phyloP scores from a whole-genome alignment of 352 stramenopile species.

The Phytophthora colocasiae region DNA sequence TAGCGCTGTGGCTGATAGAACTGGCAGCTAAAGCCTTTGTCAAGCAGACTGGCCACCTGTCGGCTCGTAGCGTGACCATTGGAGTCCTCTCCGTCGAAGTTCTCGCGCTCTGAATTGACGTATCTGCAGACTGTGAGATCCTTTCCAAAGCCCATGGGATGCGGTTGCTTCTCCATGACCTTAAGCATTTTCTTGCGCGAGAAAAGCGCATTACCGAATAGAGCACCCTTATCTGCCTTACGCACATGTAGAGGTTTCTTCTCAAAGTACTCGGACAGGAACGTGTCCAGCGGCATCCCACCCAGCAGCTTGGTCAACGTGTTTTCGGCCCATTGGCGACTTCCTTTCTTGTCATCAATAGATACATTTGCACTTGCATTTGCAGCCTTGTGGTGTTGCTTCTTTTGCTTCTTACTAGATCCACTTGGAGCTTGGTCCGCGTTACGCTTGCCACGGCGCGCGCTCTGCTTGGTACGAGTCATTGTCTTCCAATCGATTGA shows the following conservation, averaged over 20 bases:
- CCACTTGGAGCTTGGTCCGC: constrained; percentile 24
- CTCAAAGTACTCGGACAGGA: constrained; percentile 83
- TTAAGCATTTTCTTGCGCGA: constrained; percentile 74
- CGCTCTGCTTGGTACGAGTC: constrained; percentile 56
- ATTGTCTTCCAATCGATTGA: constrained; percentile 40
- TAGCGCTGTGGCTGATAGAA: constrained; percentile 92
- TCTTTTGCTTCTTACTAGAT: constrained; percentile 54
- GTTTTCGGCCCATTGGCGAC: constrained; percentile 35
- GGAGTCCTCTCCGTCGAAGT: constrained; percentile 69
- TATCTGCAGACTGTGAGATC: constrained; percentile 86
- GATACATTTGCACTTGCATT: not conserved
- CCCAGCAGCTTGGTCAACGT: constrained; percentile 64
- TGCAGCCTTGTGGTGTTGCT: constrained; percentile 15
- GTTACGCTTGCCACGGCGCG: constrained; percentile 50
- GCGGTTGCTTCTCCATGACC: constrained; percentile 57
- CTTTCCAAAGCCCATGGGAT: constrained; percentile 56
- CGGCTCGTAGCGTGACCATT: constrained; percentile 56
- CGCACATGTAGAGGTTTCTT: constrained; percentile 84
- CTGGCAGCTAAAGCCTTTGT: constrained; percentile 84
- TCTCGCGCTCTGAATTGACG: constrained; percentile 66
- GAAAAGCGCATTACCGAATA: constrained; percentile 74
- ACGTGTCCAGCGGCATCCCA: constrained; percentile 65
- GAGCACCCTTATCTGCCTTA: constrained; percentile 49
- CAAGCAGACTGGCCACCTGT: constrained; percentile 67
- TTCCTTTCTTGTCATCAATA: constrained; percentile 21